Base-by-base conservation (phyloP, 345 rosid genomes). In the Fremontodendron californicum region DNA sequence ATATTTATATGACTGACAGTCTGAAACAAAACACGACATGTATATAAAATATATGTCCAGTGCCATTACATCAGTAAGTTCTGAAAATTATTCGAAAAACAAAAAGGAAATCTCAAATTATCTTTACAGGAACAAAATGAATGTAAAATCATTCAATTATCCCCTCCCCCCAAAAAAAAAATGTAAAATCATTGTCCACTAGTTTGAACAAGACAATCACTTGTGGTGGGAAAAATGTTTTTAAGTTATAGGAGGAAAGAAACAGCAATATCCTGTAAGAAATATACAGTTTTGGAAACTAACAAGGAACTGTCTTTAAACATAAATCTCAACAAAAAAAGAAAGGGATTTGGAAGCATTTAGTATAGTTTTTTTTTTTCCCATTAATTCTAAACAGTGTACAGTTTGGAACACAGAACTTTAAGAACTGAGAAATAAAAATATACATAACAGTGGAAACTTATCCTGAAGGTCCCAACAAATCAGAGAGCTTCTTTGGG, bases 371-470 rank as follows among this genome's bases (percentile, higher is more conserved):
- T 27, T 27, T 33, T 13, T 54, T n/a, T n/a, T n/a, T n/a, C n/a
- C 19, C 62, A 73, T 18, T 29, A 31, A 37, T n/a, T 46, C 61
- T 45, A 62, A 48, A 78, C 11, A 71, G 51, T 71, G 27, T 72
- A 23, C 71, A 72, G 63, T 49, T 69, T 21, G n/a, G n/a, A 31
- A 60, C 70, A 77, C 45, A 25, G 29, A 39, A 37, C 6, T 62
- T 54, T 9, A 39, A 52, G 58, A 69, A 69, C 65, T 19, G 18
- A 49, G 29, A 33, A 18, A 65, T 18, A 54, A 52, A 78, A 54
- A 79, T 78, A 74, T 79, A 79, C 76, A 82, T 49, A 68, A 39
- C 33, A 67, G 25, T 48, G 57, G 73, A 60, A 74, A 71, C 2
- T 57, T 64, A 62, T 46, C 45, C 43, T 82, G 78, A 49, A 15